Evolutionary conservation across 202 grass and related monocot genomes (phyloP), one percentile per base, ranked within the genome.

Genomic region (Schoenoplectus tabernaemontani): DNA sequence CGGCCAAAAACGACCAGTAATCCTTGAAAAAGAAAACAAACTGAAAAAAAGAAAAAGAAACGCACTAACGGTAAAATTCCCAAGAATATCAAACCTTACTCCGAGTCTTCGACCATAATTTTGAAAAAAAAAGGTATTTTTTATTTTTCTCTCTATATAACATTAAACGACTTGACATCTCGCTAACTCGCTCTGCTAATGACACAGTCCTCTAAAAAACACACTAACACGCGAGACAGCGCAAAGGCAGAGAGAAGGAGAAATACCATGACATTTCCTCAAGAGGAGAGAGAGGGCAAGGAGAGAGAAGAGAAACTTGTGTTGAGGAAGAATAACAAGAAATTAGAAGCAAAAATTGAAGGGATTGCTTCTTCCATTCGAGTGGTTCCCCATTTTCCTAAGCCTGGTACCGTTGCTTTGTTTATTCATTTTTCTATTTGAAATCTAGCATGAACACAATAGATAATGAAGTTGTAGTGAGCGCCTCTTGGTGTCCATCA

Each of bases 361-460:
- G 79, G 76, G 38, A 91, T 91, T 79, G 76, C 80, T 28, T 70
- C 83, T 32, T 86, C 86, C 66, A 91, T 91, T 60, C 83, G 89
- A 3, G 89, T 91, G 11, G 89, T 91, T 64, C 89, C 89, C 54
- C 64, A 91, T 68, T 91, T 91, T 46, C 89, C 89, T 7, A 91
- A 91, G 75, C 86, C 77, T 81, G 89, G 89, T 91, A 60, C 17
- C 9, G 20, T 17, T 26, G 17, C 20, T 43, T 26, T 1, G 5
- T 74, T 44, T 74, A 16, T 79, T 26, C n/a, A n/a, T 10, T 57
- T 75, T 28, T 78, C 9, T 9, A 22, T 42, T 26, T 7, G 2
- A 23, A 70, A 26, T 47, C 19, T 44, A 8, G 32, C 5, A 16
- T 34, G 7, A 30, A 7, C n/a, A 26, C 4, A 23, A 46, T 9